A percentile compares a stretch with the other conserved stretches of the same genome.
phyloP scores from a whole-genome alignment of 305 asterid species.

The Fraxinus sp. region DNA sequence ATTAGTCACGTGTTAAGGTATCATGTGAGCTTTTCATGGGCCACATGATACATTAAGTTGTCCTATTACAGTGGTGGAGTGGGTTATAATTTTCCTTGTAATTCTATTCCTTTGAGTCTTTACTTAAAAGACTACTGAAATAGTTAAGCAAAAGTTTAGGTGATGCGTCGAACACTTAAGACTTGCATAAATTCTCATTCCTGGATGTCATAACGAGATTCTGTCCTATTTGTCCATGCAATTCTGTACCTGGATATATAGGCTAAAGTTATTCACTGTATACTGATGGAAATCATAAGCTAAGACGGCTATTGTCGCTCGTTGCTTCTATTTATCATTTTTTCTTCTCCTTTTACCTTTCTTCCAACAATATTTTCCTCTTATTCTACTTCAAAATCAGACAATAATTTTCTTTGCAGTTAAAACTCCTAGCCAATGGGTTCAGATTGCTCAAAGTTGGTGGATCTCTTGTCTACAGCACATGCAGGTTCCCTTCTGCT shows the following conservation, averaged over 20 bases:
- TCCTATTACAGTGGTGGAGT: neutral
- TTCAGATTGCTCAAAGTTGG: conserved; percentile 77
- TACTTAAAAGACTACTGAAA: neutral
- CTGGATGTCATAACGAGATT: neutral
- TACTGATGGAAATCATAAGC: neutral
- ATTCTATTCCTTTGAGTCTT: neutral
- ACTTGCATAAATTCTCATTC: neutral
- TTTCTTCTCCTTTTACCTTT: neutral
- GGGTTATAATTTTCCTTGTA: neutral
- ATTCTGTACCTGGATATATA: neutral
- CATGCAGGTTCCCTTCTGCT: conserved; percentile 67
- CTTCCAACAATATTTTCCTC: neutral
- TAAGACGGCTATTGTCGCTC: neutral
- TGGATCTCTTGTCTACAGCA: conserved; percentile 91
- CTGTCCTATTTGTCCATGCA: neutral
- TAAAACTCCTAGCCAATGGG: conserved; percentile 75
- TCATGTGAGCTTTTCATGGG: neutral
- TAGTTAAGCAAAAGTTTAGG: neutral
- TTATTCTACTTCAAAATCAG: neutral
- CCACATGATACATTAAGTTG: neutral
- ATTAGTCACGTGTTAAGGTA: neutral
- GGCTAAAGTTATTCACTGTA: neutral
- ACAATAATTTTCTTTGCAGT: conserved; percentile 44
- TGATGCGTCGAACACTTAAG: neutral
- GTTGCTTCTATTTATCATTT: neutral